Percentiles rank a stretch among this genome's conserved stretches.
phyloP scores from a whole-genome alignment of 352 stramenopile species.

The Hyaloperonospora arabidopsidis region DNA sequence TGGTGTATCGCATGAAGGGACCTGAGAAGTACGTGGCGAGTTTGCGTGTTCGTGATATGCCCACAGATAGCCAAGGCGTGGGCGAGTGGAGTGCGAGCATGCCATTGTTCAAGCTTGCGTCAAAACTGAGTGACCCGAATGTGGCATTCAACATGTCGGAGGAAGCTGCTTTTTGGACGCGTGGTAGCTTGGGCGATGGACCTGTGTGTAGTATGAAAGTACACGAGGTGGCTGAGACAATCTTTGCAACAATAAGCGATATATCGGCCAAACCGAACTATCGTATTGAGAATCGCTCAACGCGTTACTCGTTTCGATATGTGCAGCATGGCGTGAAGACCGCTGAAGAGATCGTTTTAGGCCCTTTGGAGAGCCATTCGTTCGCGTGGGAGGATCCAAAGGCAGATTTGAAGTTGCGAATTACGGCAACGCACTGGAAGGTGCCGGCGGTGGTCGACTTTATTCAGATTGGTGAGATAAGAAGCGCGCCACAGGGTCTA shows the following conservation, averaged over 20 bases:
- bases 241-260: conserved; percentile 66
- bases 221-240: conserved; percentile 53
- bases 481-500: conserved; percentile 45
- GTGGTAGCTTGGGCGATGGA: conserved; percentile 58
- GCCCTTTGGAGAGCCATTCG: conserved; percentile 62
- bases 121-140: conserved; percentile 37
- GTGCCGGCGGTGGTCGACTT: conserved; percentile 70
- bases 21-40: conserved; percentile 65
- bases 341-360: conserved; percentile 58
- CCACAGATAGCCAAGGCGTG: conserved; percentile 35
- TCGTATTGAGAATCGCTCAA: conserved; percentile 83
- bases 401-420: conserved; percentile 41
- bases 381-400: conserved; percentile 80
- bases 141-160: conserved; percentile 38
- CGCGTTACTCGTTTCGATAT: conserved; percentile 63
- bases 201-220: conserved; percentile 60
- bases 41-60: conserved; percentile 58
- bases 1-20: conserved; percentile 63
- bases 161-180: conserved; percentile 58
- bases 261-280: conserved; percentile 61
- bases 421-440: conserved; percentile 56
- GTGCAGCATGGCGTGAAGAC: conserved; percentile 49
- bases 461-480: conserved; percentile 58
- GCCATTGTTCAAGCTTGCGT: conserved; percentile 35
- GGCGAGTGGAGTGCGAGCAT: conserved; percentile 58